A percentile compares a stretch with the other conserved stretches of the same genome.
phyloP scores from a whole-genome alignment of 2,329 filamentous ascomycete species.

The Phialophora tarda region DNA sequence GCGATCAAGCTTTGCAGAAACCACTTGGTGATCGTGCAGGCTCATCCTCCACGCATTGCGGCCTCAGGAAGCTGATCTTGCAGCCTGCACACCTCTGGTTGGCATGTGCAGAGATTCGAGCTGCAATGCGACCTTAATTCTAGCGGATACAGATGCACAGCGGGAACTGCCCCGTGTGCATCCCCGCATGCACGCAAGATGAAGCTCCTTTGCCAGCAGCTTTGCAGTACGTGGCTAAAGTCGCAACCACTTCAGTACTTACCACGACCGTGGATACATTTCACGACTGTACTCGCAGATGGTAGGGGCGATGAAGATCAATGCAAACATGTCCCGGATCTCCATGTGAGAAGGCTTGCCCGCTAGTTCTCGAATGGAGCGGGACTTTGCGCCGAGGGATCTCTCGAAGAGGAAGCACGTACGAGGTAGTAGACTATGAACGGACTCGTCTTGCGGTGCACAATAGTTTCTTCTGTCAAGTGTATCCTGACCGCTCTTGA shows the following conservation, averaged over 20 bases:
- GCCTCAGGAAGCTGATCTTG: slow-evolving; percentile 28
- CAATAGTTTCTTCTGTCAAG: not conserved
- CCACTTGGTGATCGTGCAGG: not conserved
- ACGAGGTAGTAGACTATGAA: not conserved
- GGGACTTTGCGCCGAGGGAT: not conserved
- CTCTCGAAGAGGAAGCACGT: not conserved
- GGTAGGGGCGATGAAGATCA: not conserved
- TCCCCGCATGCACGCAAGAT: slow-evolving; percentile 32
- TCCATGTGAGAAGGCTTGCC: not conserved
- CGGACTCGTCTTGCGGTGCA: not conserved
- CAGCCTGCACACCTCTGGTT: slow-evolving; percentile 25
- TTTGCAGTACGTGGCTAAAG: not conserved
- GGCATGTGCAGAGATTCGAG: slow-evolving; percentile 17
- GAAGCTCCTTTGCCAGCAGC: slow-evolving; percentile 25
- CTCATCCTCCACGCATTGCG: slow-evolving; percentile 13
- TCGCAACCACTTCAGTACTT: not conserved
- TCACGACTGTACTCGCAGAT: too few species aligned
- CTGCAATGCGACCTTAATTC: slow-evolving; percentile 38
- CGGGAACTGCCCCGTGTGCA: slow-evolving; percentile 32
- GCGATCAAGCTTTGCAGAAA: slow-evolving; percentile 15
- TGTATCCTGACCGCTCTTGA: not conserved
- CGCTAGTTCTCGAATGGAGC: not conserved
- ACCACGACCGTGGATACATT: not conserved
- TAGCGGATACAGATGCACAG: slow-evolving; percentile 32
- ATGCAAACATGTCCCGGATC: not conserved